Percentiles rank a stretch among this genome's conserved stretches.
Conservation (phyloP, 1,139 yeast species). For the Lodderomyces orthopsilosis region DNA sequence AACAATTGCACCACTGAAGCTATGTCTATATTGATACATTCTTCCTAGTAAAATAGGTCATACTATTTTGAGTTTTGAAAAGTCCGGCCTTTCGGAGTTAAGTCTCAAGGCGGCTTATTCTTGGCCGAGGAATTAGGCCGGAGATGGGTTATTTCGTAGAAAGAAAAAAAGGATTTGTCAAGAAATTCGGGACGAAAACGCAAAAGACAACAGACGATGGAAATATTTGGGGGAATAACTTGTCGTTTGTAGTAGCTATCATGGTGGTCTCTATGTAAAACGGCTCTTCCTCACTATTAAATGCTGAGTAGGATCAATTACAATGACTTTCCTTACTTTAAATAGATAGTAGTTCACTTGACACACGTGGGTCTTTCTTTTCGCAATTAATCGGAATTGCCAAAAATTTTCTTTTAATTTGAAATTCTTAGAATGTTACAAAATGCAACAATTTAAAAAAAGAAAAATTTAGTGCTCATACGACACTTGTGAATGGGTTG, state of each 20-base stretch:
- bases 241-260: too few relatives aligned
- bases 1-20: too few relatives aligned
- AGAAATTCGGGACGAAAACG: background rate
- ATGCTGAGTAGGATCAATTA: too few relatives aligned
- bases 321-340: too few relatives aligned
- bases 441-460: background rate
- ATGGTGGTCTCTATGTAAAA: too few relatives aligned
- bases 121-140: background rate
- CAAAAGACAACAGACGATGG: background rate
- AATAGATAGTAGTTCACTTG: too few relatives aligned
- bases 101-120: background rate
- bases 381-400: conserved; percentile 1
- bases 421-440: background rate
- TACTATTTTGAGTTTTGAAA: too few relatives aligned
- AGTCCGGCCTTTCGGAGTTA: background rate
- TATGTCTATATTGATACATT: too few relatives aligned
- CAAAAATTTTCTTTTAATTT: background rate
- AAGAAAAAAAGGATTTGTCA: background rate
- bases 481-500: conserved; percentile 1
- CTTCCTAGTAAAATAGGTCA: too few relatives aligned
- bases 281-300: too few relatives aligned
- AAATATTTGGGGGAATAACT: too few relatives aligned
- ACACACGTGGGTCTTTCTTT: background rate
- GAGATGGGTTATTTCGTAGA: too few relatives aligned
- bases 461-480: conserved; percentile 1